Evolutionary conservation across 805 yeast species (phyloP).

Genomic region (Lipomyces chichibuensis): DNA sequence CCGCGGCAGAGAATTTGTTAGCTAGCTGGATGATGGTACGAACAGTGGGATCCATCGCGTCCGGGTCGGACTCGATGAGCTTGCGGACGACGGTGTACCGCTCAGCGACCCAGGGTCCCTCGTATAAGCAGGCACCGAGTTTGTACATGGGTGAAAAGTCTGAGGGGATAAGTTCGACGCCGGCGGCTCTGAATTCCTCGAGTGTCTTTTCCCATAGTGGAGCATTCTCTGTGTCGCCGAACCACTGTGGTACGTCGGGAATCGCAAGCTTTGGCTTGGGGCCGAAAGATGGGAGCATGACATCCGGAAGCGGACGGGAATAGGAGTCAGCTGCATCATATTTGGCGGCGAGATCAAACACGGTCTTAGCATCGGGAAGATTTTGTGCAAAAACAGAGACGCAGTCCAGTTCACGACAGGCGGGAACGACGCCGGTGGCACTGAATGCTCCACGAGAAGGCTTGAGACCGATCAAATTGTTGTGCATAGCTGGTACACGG

Average conservation of each 20-base stretch:
- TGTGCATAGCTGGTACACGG: slow-evolving; percentile 95
- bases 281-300: slow-evolving; percentile 64
- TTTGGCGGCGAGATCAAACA: slow-evolving; percentile 69
- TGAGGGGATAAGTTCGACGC: slow-evolving; percentile 62
- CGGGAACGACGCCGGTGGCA: slow-evolving; percentile 92
- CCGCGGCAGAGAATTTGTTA: slow-evolving; percentile 74
- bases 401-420: slow-evolving; percentile 94
- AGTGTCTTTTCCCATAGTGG: slow-evolving; percentile 66
- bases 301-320: slow-evolving; percentile 71
- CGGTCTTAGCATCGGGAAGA: slow-evolving; percentile 78
- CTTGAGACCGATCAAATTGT: slow-evolving; percentile 88
- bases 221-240: slow-evolving; percentile 80
- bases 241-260: slow-evolving; percentile 76
- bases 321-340: slow-evolving; percentile 78
- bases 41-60: slow-evolving; percentile 83
- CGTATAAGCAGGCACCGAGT: slow-evolving; percentile 84
- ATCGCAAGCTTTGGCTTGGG: slow-evolving; percentile 69
- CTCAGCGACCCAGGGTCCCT: slow-evolving; percentile 98
- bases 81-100: slow-evolving; percentile 82
- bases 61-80: slow-evolving; percentile 55
- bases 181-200: slow-evolving; percentile 52
- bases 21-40: slow-evolving; percentile 74
- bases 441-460: slow-evolving; percentile 89
- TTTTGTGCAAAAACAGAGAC: slow-evolving; percentile 82
- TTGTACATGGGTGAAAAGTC: slow-evolving; percentile 78